These are phyloP conservation scores for Aphanomyces euteiches DNA, from an alignment of 352 stramenopile genomes.

Conservation along the genomic window DNA sequence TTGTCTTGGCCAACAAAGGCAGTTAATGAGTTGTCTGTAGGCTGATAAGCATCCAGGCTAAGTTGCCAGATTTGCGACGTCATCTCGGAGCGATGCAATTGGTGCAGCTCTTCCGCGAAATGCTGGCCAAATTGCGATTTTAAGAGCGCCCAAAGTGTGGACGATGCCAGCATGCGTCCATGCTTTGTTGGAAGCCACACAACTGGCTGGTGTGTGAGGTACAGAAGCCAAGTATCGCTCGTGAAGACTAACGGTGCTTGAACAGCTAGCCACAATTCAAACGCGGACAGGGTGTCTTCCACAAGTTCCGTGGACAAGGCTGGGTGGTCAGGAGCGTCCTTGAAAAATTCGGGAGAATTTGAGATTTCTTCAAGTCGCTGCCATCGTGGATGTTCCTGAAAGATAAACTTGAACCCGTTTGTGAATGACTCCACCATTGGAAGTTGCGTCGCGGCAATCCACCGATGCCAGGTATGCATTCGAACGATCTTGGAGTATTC, in stretches of 20 bases:
- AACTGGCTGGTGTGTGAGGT: slow-evolving; percentile 6
- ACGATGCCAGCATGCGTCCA: slow-evolving; percentile 2
- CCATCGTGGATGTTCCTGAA: not conserved
- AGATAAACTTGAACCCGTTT: no score
- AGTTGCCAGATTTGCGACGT: no score
- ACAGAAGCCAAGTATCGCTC: slow-evolving; percentile 1
- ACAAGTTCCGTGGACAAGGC: not conserved
- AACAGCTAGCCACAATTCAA: slow-evolving; percentile 17
- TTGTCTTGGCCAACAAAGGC: no score
- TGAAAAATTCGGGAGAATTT: not conserved
- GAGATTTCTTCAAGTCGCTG: not conserved
- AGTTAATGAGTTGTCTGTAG: no score
- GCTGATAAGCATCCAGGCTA: no score
- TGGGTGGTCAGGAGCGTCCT: not conserved
- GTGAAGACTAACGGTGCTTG: not conserved
- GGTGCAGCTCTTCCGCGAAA: not conserved
- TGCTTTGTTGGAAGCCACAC: not conserved
- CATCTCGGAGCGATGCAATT: no score
- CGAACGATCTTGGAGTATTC: no score
- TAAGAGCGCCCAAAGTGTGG: slow-evolving; percentile 2
- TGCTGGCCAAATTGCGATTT: slow-evolving; percentile 4
- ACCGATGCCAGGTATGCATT: no score
- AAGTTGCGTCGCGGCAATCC: no score
- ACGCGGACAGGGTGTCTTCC: slow-evolving; percentile 9
- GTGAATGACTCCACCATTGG: no score